Conservation (phyloP, 2,329 filamentous ascomycete genomes). For the Fusarium azukiicola region DNA sequence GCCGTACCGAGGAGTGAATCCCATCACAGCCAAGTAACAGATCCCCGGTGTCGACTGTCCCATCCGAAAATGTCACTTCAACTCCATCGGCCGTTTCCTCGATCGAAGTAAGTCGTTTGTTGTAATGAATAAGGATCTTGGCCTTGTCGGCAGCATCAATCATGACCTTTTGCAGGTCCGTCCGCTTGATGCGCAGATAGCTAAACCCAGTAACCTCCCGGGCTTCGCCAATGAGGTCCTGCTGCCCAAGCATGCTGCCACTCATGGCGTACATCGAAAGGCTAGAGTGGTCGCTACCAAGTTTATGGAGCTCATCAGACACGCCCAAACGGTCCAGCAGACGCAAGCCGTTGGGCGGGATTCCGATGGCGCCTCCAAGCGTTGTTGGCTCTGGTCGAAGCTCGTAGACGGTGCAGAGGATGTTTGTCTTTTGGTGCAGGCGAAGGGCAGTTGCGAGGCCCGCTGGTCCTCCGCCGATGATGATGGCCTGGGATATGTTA, state of each 20-base stretch:
- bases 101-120: constrained; percentile 1
- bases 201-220: neutral
- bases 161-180: neutral
- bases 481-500: neutral
- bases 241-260: neutral
- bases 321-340: neutral
- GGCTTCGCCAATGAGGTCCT: neutral
- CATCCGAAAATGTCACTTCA: neutral
- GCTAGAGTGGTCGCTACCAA: neutral
- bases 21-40: neutral
- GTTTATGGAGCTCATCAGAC: neutral
- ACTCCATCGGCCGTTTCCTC: neutral
- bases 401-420: neutral
- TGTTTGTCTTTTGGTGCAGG: constrained; percentile 5
- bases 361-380: neutral
- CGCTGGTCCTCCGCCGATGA: neutral
- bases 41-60: neutral
- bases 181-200: neutral
- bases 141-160: neutral
- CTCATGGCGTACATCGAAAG: neutral
- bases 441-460: neutral
- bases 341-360: neutral
- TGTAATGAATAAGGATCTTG: neutral
- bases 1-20: neutral
- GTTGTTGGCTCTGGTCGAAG: neutral